These are phyloP conservation scores for Biancaea sappan DNA, from an alignment of 306 rosid species.

Conservation along the genomic window DNA sequence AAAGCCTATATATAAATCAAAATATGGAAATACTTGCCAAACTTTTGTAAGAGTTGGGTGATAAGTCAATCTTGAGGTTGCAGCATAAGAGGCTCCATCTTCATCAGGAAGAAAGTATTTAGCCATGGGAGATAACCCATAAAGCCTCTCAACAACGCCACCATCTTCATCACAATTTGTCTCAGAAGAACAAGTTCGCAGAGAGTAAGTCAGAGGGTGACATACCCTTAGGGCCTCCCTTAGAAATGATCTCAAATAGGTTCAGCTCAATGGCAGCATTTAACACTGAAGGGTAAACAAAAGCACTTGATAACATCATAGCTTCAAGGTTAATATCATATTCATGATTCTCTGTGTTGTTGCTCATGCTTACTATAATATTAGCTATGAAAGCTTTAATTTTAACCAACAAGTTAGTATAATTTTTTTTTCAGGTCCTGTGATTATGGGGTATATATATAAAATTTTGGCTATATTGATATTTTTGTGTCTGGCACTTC, in stretches of 20 bases:
- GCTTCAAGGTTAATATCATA: too few species aligned
- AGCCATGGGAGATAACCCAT: not conserved
- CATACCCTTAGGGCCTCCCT: not conserved
- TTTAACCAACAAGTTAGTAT: too few species aligned
- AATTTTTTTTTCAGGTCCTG: too few species aligned
- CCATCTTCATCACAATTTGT: not conserved
- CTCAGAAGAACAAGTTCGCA: not conserved
- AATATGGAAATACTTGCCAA: not conserved
- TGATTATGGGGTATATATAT: too few species aligned
- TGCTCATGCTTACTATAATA: too few species aligned
- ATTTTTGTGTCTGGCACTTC: too few species aligned
- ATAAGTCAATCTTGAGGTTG: not conserved
- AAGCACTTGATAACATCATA: too few species aligned
- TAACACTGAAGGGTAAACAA: not conserved
- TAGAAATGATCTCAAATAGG: not conserved
- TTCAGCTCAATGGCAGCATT: not conserved
- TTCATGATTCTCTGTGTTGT: too few species aligned
- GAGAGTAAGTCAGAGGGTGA: not conserved
- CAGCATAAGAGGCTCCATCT: not conserved
- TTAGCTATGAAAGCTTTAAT: too few species aligned
- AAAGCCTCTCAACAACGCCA: slow-evolving; percentile 20
- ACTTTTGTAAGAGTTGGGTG: not conserved
- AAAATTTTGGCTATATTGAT: too few species aligned
- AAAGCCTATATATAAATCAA: not conserved
- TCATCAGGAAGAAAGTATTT: not conserved